These are phyloP conservation scores for Colletotrichum orbiculare DNA, from an alignment of 2,329 filamentous ascomycete species.

Conservation along the genomic window DNA sequence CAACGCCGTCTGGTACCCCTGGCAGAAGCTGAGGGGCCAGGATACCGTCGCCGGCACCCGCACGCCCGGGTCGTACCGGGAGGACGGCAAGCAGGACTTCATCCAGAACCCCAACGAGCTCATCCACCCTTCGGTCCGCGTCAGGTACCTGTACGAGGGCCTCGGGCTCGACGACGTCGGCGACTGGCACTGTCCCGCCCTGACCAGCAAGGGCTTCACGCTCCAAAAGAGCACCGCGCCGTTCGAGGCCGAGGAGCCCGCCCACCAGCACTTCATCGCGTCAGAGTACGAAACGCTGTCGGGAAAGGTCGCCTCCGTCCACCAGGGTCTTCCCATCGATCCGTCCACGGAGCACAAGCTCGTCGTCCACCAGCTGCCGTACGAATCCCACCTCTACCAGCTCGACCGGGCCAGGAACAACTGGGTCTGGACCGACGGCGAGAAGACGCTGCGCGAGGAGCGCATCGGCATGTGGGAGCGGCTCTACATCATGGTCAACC, in stretches of 20 bases:
- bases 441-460: constrained; percentile 32
- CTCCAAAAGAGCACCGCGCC: constrained; percentile 14
- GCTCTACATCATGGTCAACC: constrained; percentile 36
- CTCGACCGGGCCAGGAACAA: constrained; percentile 17
- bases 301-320: constrained; percentile 22
- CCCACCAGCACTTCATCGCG: constrained; percentile 4
- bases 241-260: background rate
- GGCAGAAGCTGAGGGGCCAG: constrained; percentile 3
- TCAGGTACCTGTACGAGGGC: constrained; percentile 46
- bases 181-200: constrained; percentile 38
- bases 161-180: constrained; percentile 44
- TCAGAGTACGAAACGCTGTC: constrained; percentile 29
- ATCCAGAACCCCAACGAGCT: constrained; percentile 40
- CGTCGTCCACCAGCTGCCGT: constrained; percentile 33
- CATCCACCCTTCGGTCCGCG: constrained; percentile 46
- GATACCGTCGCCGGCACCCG: constrained; percentile 28
- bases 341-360: constrained; percentile 4
- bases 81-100: constrained; percentile 24
- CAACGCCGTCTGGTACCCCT: constrained; percentile 21
- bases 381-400: constrained; percentile 34
- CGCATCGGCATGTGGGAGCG: constrained; percentile 40
- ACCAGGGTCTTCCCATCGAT: background rate
- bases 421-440: constrained; percentile 31
- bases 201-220: constrained; percentile 35
- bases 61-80: constrained; percentile 42